Conservation (phyloP, 768 basidiomycete species). For the Tricholoma sp. region DNA sequence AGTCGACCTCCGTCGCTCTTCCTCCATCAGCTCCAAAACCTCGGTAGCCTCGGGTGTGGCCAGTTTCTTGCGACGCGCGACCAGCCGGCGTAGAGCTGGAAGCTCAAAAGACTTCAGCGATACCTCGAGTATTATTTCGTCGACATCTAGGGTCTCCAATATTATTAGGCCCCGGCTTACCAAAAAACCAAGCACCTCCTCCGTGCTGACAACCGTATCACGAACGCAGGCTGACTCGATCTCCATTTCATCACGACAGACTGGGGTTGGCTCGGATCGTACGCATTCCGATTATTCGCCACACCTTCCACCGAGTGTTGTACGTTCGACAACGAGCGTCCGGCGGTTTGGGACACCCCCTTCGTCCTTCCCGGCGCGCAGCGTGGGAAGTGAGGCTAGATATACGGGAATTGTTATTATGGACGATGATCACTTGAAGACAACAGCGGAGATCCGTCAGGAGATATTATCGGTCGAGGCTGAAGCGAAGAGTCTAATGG, state of each 20-base stretch:
- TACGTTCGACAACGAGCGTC: slow-evolving; percentile 39
- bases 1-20: slow-evolving; percentile 38
- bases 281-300: slow-evolving; percentile 22
- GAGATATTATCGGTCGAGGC: slow-evolving; percentile 68
- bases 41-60: slow-evolving; percentile 49
- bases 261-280: slow-evolving; percentile 22
- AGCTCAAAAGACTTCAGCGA: slow-evolving; percentile 42
- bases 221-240: slow-evolving; percentile 31
- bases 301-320: slow-evolving; percentile 27
- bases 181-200: slow-evolving; percentile 46
- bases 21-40: slow-evolving; percentile 48
- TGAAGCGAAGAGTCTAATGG: slow-evolving; percentile 64
- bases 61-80: slow-evolving; percentile 47
- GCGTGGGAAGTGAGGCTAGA: slow-evolving; percentile 32
- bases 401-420: slow-evolving; percentile 37
- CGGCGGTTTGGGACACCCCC: slow-evolving; percentile 51
- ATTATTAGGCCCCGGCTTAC: slow-evolving; percentile 36
- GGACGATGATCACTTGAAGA: slow-evolving; percentile 53
- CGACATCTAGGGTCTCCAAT: slow-evolving; percentile 31
- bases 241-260: slow-evolving; percentile 42
- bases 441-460: slow-evolving; percentile 57
- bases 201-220: slow-evolving; percentile 41
- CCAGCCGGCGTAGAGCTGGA: slow-evolving; percentile 29
- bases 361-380: slow-evolving; percentile 46
- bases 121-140: slow-evolving; percentile 41